Evolutionary conservation across 306 rosid genomes (phyloP), one percentile per base, ranked within the genome.

Genomic region (Alnus rubra): DNA sequence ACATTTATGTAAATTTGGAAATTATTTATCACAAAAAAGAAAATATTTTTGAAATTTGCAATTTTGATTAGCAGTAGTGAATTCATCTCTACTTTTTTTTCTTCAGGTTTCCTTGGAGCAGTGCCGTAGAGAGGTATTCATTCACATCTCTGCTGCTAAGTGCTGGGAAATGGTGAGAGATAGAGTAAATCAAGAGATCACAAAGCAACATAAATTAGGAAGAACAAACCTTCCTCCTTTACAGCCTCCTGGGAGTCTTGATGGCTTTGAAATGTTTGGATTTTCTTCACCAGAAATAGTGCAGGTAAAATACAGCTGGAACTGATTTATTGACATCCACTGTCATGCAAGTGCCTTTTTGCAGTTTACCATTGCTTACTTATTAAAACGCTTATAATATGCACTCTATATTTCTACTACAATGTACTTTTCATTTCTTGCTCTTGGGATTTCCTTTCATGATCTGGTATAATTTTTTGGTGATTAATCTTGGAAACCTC

Each of bases 111-210:
- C 89, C 64, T 84, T 93, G 96, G 99, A 96, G 83, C 82, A 84
- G 73, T 86, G 80, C 77, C 87, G 94, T 55, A 82, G 55, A 67
- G 98, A 96, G 91, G 91, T 93, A 80, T 91, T 96, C 84, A 65
- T 91, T 82, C 99, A 96, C 69, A 69, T 86, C 82, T 89, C 94
- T 45, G 92, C 92, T 65, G 76, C 77, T 42, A 88, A 89, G 80
- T 95, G 99, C 88, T 93, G 99, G 99, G 98, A 93, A 80, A 78
- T 95, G 86, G 97, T 95, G 39, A 89, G 99, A 80, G 98, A 93
- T 15, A 89, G 92, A 83, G 97, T 96, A 82, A 96, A 96, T 84
- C 97, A 87, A 76, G 97, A 96, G 87, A 96, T 96, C 51, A 39
- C 96, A 3, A 96, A 88, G 86, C 98, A 91, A 75, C 96, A 93